Conservation (phyloP, 2,329 filamentous ascomycete genomes). For the Neonectria punicea region DNA sequence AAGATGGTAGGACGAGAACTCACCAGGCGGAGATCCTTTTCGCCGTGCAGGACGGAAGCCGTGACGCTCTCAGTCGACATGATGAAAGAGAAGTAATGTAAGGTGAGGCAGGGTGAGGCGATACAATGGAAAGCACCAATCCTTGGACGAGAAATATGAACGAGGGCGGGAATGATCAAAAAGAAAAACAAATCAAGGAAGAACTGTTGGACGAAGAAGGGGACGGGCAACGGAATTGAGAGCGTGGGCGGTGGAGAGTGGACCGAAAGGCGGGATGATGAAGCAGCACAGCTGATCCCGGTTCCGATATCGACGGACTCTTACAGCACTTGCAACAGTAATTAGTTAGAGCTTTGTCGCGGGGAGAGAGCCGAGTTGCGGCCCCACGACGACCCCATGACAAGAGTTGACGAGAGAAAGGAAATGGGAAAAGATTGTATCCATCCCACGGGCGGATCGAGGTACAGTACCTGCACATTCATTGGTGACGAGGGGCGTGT, state of each 20-base stretch:
- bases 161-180: not conserved
- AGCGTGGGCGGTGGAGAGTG: not conserved
- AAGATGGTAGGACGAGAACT: slow-evolving; percentile 31
- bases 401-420: not conserved
- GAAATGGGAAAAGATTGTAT: slow-evolving; percentile 2
- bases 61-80: slow-evolving; percentile 49
- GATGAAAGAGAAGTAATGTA: slow-evolving; percentile 24
- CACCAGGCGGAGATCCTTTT: slow-evolving; percentile 62
- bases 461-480: slow-evolving; percentile 17
- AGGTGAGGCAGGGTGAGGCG: not conserved
- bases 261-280: slow-evolving; percentile 2
- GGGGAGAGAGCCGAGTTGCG: slow-evolving; percentile 27
- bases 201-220: slow-evolving; percentile 2
- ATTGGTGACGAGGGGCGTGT: not conserved
- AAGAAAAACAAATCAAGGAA: slow-evolving; percentile 15
- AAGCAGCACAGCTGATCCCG: slow-evolving; percentile 13
- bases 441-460: not conserved
- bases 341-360: not conserved
- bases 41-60: slow-evolving; percentile 66
- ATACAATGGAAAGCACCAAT: not conserved
- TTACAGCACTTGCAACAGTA: not conserved
- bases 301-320: slow-evolving; percentile 17
- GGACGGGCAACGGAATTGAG: slow-evolving; percentile 7
- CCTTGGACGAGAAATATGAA: slow-evolving; percentile 3
- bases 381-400: slow-evolving; percentile 23